These are phyloP conservation scores for Phytopythium montanum DNA, from an alignment of 352 stramenopile species.

Conservation along the genomic window DNA sequence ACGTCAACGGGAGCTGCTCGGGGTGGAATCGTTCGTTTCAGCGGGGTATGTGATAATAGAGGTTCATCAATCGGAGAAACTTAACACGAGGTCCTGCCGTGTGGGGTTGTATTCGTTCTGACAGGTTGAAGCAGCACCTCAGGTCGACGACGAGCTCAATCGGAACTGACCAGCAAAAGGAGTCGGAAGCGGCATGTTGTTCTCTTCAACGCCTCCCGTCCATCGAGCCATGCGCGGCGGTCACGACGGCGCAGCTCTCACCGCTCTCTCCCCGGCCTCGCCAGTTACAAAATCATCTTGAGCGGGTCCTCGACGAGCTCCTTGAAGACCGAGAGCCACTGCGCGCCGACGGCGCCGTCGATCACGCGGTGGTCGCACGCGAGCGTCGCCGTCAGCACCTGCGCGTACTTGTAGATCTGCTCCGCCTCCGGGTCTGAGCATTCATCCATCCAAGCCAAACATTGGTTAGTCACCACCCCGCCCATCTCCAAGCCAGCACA, in stretches of 20 bases:
- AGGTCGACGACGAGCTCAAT: too few relatives aligned
- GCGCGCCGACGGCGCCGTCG: slow-evolving; percentile 95
- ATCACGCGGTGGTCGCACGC: slow-evolving; percentile 98
- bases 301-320: slow-evolving; percentile 95
- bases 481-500: too few relatives aligned
- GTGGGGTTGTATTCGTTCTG: neutral
- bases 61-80: neutral
- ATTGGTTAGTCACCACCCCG: slow-evolving; percentile 1
- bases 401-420: slow-evolving; percentile 88
- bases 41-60: neutral
- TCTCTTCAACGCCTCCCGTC: neutral
- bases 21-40: neutral
- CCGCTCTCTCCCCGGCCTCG: neutral
- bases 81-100: neutral
- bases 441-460: slow-evolving; percentile 14
- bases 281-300: slow-evolving; percentile 94
- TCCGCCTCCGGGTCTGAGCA: slow-evolving; percentile 55
- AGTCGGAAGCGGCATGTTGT: neutral
- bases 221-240: neutral
- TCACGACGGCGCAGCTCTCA: neutral
- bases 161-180: too few relatives aligned
- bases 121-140: too few relatives aligned
- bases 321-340: slow-evolving; percentile 96
- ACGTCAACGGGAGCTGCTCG: slow-evolving; percentile 1
- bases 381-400: slow-evolving; percentile 94